Evolutionary conservation across 768 basidiomycete genomes (phyloP).

Genomic region (Cystofilobasidium capitatum): DNA sequence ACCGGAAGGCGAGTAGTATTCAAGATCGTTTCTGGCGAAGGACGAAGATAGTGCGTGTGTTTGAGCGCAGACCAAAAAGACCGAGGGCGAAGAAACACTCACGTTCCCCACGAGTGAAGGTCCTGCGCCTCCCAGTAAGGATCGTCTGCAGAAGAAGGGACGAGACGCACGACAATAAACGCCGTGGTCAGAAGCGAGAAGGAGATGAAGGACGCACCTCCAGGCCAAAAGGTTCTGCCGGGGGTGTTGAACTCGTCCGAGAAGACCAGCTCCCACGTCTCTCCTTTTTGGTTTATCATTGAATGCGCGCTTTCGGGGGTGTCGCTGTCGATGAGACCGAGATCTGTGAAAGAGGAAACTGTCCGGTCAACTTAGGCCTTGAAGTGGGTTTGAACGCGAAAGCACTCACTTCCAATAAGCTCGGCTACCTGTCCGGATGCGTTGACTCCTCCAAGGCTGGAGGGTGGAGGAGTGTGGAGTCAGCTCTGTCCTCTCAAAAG

Average conservation of each 20-base stretch:
- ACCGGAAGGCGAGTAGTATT: conserved; percentile 84
- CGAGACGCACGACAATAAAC: not conserved
- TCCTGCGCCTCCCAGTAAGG: conserved; percentile 51
- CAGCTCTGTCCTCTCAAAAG: not conserved
- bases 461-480: too few relatives aligned
- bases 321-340: conserved; percentile 47
- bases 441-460: conserved; percentile 1
- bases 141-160: conserved; percentile 48
- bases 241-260: conserved; percentile 74
- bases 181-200: too few relatives aligned
- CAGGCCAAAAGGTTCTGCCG: conserved; percentile 46
- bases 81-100: not conserved
- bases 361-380: not conserved
- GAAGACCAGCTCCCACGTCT: conserved; percentile 72
- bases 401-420: conserved; percentile 45
- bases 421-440: conserved; percentile 57
- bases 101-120: not conserved
- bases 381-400: not conserved
- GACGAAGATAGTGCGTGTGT: not conserved
- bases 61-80: not conserved
- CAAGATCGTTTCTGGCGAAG: conserved; percentile 34
- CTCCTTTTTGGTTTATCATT: conserved; percentile 51
- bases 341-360: not conserved
- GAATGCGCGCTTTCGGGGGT: conserved; percentile 49
- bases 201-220: conserved; percentile 29